phyloP scores from a whole-genome alignment of 163 green algal species.

The Chloromonas sp. region DNA sequence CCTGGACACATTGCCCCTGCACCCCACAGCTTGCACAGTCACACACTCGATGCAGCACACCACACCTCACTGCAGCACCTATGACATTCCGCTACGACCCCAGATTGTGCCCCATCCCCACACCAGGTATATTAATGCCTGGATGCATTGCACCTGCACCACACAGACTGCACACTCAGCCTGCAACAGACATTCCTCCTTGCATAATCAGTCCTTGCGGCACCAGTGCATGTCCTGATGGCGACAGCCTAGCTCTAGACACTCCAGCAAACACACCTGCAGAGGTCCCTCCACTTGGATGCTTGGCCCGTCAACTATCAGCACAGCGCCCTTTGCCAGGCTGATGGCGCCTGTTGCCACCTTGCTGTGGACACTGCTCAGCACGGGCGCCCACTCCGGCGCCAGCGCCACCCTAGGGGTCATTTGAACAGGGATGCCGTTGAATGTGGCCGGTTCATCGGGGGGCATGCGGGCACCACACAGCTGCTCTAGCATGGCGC shows the following conservation, averaged over 20 bases:
- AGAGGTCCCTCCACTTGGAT: conserved; percentile 46
- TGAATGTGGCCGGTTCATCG: conserved; percentile 55
- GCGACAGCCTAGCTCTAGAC: no score
- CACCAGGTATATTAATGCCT: no score
- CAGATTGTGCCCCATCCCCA: no score
- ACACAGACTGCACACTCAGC: no score
- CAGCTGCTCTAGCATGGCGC: conserved; percentile 43
- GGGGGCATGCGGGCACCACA: conserved; percentile 52
- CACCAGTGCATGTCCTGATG: no score
- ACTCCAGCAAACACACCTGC: not conserved
- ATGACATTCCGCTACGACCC: no score
- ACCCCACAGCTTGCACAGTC: not conserved
- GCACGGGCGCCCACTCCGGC: conserved; percentile 67
- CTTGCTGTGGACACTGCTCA: conserved; percentile 52
- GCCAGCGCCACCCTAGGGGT: conserved; percentile 74
- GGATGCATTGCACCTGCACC: no score
- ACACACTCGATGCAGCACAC: no score
- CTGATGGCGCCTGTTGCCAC: conserved; percentile 25
- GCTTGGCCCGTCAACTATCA: conserved; percentile 67
- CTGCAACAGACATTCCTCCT: no score
- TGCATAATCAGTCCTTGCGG: no score
- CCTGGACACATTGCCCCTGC: not conserved
- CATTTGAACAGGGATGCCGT: conserved; percentile 75
- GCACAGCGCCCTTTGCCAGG: conserved; percentile 35
- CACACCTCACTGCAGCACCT: no score